Evolutionary conservation across 2,329 filamentous ascomycete genomes (phyloP).

Genomic region (Colletotrichum chrysophilum): DNA sequence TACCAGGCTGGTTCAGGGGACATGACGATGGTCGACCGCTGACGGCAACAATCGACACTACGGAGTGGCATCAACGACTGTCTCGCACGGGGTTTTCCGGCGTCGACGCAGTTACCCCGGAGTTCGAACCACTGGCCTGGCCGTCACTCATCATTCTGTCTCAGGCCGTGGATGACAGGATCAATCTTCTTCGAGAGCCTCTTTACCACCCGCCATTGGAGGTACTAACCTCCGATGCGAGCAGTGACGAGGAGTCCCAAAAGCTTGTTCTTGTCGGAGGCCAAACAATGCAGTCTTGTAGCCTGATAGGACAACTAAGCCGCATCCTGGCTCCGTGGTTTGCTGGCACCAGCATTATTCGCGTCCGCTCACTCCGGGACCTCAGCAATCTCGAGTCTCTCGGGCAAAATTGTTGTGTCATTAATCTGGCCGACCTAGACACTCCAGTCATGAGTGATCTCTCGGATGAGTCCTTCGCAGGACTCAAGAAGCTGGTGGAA

Average conservation of each 20-base stretch:
- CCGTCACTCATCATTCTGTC: conserved; percentile 10
- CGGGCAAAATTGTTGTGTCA: not conserved
- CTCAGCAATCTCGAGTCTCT: not conserved
- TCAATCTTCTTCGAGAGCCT: not conserved
- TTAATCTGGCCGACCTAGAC: conserved; percentile 5
- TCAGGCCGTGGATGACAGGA: conserved; percentile 17
- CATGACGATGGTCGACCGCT: not conserved
- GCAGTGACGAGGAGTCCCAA: not conserved
- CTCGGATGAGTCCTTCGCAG: conserved; percentile 26
- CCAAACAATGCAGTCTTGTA: not conserved
- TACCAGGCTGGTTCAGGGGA: not conserved
- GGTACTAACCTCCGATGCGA: not conserved
- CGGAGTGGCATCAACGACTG: not conserved
- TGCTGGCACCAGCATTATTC: not conserved
- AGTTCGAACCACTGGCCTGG: conserved; percentile 21
- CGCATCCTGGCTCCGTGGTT: not conserved
- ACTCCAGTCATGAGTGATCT: conserved; percentile 34
- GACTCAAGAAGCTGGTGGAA: conserved; percentile 21
- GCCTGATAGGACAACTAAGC: not conserved
- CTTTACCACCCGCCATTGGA: not conserved
- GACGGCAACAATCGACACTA: not conserved
- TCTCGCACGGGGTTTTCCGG: not conserved
- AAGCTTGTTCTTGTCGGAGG: not conserved
- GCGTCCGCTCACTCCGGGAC: not conserved
- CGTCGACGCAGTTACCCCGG: not conserved